Evolutionary conservation across 108 stramenopile genomes (phyloP), one percentile per base, ranked within the genome.

Genomic region (Nitzschia inconspicua): DNA sequence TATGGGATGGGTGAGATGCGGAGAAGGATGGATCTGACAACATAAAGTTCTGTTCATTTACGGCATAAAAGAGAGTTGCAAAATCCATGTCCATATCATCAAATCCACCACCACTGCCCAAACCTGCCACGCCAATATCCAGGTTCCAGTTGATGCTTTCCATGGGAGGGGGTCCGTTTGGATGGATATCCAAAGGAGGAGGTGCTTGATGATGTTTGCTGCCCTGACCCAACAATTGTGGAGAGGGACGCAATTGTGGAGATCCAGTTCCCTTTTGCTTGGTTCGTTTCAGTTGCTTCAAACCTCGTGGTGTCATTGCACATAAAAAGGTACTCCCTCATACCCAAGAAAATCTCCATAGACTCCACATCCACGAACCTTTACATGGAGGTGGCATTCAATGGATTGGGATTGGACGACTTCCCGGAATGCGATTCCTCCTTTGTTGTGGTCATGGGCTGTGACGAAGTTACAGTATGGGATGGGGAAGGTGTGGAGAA

Each of bases 281-380:
- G 47, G 88, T 88, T 26, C 93, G 84, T 54, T 88, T 91, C 89
- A 91, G 89, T 55, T 84, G n/a, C n/a, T n/a, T n/a, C n/a, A n/a
- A n/a, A n/a, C n/a, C n/a, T n/a, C n/a, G n/a, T n/a, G n/a, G n/a
- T n/a, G n/a, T n/a, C n/a, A n/a, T n/a, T n/a, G n/a, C n/a, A n/a
- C n/a, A n/a, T n/a, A n/a, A n/a, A n/a, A n/a, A n/a, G n/a, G n/a
- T n/a, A n/a, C n/a, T n/a, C n/a, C n/a, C n/a, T n/a, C n/a, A n/a
- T n/a, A n/a, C n/a, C n/a, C n/a, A n/a, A n/a, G n/a, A n/a, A n/a
- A n/a, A n/a, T n/a, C n/a, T n/a, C n/a, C n/a, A n/a, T n/a, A n/a
- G n/a, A n/a, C n/a, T n/a, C n/a, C n/a, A n/a, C n/a, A n/a, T n/a
- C n/a, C n/a, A n/a, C n/a, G n/a, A n/a, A n/a, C n/a, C n/a, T n/a